phyloP scores from a whole-genome alignment of 306 rosid species.

The Acacia acuminata region DNA sequence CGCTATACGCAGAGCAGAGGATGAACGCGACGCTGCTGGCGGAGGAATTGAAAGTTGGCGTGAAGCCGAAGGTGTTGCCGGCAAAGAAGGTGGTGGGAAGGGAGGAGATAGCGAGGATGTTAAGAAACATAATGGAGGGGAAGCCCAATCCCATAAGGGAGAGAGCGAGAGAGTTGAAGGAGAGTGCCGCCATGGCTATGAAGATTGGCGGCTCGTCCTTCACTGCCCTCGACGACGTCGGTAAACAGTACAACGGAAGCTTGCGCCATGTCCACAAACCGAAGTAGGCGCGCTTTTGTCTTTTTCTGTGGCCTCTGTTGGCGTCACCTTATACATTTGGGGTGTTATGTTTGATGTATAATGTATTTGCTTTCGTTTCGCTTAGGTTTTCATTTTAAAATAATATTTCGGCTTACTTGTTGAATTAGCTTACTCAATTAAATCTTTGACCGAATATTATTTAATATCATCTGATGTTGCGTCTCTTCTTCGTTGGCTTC shows the following conservation, averaged over 20 bases:
- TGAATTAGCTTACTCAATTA: neutral
- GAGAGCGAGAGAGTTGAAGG: constrained; percentile 25
- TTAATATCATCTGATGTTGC: neutral
- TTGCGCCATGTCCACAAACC: neutral
- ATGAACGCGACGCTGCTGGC: constrained; percentile 51
- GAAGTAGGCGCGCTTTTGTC: neutral
- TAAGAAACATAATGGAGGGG: constrained; percentile 33
- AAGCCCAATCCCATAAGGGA: neutral
- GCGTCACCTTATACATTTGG: too few species aligned
- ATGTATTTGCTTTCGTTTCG: neutral
- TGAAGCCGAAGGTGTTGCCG: constrained; percentile 34
- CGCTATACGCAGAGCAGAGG: constrained; percentile 60
- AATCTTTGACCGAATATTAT: neutral
- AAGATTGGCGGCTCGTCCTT: constrained; percentile 34
- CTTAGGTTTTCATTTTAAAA: neutral
- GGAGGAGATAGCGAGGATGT: constrained; percentile 42
- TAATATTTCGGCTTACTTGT: neutral
- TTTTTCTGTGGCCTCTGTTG: too few species aligned
- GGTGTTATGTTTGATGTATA: too few species aligned
- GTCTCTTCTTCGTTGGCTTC: neutral
- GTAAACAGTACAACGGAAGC: neutral
- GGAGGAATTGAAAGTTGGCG: constrained; percentile 47
- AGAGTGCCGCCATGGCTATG: constrained; percentile 29
- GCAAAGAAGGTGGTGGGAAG: constrained; percentile 39
- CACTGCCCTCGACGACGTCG: constrained; percentile 9